Evolutionary conservation across 1,284 basidiomycete genomes (phyloP).

Genomic region (Vanrija sp.): DNA sequence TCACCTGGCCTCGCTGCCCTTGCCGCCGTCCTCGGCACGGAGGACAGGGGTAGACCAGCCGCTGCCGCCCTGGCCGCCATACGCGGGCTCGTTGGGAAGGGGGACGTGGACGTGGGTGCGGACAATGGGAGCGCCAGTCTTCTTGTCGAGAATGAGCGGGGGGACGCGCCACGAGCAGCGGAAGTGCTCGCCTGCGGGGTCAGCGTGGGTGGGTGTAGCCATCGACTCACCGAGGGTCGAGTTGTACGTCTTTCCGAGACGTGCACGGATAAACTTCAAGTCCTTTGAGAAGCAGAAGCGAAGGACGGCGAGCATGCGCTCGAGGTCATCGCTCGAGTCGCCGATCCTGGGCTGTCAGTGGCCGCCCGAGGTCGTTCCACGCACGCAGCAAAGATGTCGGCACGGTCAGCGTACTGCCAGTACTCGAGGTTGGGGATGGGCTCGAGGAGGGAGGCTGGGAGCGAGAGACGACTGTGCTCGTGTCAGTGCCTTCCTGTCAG

Average conservation of each 20-base stretch:
- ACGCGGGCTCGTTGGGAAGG: slow-evolving; percentile 40
- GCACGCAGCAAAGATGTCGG: slow-evolving; percentile 86
- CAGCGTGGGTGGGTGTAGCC: background rate
- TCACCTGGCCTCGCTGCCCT: slow-evolving; percentile 6
- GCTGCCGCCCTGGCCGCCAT: slow-evolving; percentile 41
- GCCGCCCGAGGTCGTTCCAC: slow-evolving; percentile 22
- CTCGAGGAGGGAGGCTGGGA: slow-evolving; percentile 83
- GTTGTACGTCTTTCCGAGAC: slow-evolving; percentile 94
- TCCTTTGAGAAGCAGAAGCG: slow-evolving; percentile 92
- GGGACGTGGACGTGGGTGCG: slow-evolving; percentile 49
- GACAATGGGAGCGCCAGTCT: slow-evolving; percentile 47
- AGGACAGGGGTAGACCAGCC: slow-evolving; percentile 46
- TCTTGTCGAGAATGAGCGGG: slow-evolving; percentile 43
- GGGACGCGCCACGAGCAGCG: slow-evolving; percentile 64
- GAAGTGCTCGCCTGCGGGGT: slow-evolving; percentile 65
- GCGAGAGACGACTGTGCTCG: slow-evolving; percentile 67
- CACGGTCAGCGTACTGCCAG: slow-evolving; percentile 91
- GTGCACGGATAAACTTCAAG: slow-evolving; percentile 86
- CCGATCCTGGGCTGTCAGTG: slow-evolving; percentile 62
- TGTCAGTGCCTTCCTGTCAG: background rate
- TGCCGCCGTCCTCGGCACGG: slow-evolving; percentile 39
- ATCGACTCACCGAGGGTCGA: slow-evolving; percentile 65
- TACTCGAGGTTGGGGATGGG: slow-evolving; percentile 92
- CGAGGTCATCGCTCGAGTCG: slow-evolving; percentile 81
- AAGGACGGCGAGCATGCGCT: slow-evolving; percentile 85